Percentiles rank a stretch among this genome's conserved stretches.
phyloP scores from a whole-genome alignment of 129 eudicot genomes.

The Saposhnikovia divaricata region DNA sequence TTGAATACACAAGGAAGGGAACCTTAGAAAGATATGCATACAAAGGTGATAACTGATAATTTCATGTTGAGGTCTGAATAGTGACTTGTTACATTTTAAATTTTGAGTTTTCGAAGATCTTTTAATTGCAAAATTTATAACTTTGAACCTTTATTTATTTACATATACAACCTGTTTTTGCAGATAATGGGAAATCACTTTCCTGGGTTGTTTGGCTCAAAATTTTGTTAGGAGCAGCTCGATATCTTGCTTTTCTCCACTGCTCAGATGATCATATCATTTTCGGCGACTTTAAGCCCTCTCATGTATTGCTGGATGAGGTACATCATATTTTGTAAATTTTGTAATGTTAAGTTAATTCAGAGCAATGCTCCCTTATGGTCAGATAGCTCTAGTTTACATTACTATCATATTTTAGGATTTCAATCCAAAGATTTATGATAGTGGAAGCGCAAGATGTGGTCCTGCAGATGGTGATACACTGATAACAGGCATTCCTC shows the following conservation, averaged over 20 bases:
- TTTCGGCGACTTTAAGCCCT: slow-evolving; percentile 11
- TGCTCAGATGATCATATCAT: slow-evolving; percentile 8
- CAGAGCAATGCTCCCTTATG: neutral
- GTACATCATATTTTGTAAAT: neutral
- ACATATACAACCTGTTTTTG: neutral
- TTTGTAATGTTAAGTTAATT: neutral
- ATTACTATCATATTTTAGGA: neutral
- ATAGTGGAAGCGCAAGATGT: neutral
- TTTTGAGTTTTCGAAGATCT: neutral
- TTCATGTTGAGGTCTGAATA: neutral
- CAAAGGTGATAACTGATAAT: neutral
- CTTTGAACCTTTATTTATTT: neutral
- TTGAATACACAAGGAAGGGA: slow-evolving; percentile 17
- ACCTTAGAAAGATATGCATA: slow-evolving; percentile 10
- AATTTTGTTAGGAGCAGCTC: slow-evolving; percentile 12
- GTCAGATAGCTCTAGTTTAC: neutral
- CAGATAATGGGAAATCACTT: slow-evolving; percentile 12
- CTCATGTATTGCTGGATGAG: slow-evolving; percentile 19
- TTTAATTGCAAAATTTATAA: neutral
- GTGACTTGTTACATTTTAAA: neutral
- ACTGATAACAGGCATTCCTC: neutral
- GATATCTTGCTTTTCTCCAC: slow-evolving; percentile 9
- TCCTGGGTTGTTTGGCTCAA: slow-evolving; percentile 12
- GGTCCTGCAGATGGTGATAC: neutral
- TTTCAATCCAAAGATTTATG: slow-evolving; percentile 2